Evolutionary conservation across 805 yeast genomes (phyloP), one percentile per base, ranked within the genome.

Genomic region (Yamadazyma takamatsuzukensis): DNA sequence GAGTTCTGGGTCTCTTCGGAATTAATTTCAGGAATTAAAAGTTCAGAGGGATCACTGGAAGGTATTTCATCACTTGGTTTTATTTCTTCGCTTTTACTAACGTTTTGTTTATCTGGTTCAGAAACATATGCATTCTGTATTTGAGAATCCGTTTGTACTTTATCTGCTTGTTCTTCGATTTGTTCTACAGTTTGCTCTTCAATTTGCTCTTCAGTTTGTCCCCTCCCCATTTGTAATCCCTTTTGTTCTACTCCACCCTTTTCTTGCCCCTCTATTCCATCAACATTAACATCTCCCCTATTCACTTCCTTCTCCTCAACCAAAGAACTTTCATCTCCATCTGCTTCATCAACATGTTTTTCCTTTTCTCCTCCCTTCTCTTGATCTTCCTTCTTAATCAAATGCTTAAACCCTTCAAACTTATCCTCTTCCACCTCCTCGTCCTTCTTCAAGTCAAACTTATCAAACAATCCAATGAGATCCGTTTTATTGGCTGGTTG

Each of bases 381-480:
- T 5, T 15, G 28, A 12, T 15, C 18, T n/a, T 14, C 5, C n/a
- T 24, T 15, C 11, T 10, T 10, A 26, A 17, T 16, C 6, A 18
- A 6, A 6, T 7, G 15, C 22, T 33, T 33, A 23, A 31, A 43
- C 24, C 23, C 24, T 4, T 34, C 44, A 27, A 40, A 43, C 21
- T 41, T 43, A 21, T 40, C 39, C 16, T 36, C 43, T 10, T 21
- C 38, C 18, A 31, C 24, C 22, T 33, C 36, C 15, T 33, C 37
- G 6, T 33, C 32, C 22, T 35, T 27, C 11, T 37, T 39, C 7
- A 60, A 39, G 33, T 60, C 66, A 40, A 59, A 61, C 40, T 56
- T 59, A 36, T 56, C 66, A 38, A 61, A 58, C 15, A 61, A 42
- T 11, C 54, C 65, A 28, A 59, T 54, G 34, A 61, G 47, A 30